phyloP scores from a whole-genome alignment of 148 eudicot genomes.

The Camellia granthamiana region DNA sequence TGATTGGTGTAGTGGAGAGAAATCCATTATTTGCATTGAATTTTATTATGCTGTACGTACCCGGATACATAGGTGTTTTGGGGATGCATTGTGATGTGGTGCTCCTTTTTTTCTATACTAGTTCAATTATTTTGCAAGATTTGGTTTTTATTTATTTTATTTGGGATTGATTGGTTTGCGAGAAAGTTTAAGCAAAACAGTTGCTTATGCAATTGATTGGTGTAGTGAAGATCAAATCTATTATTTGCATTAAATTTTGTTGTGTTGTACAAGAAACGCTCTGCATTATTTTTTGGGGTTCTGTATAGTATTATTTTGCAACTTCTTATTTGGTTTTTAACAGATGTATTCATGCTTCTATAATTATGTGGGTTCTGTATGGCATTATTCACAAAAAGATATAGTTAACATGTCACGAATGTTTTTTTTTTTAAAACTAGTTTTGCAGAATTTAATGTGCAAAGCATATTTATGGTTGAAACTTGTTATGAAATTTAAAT shows the following conservation, averaged over 20 bases:
- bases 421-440: no score
- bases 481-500: not conserved
- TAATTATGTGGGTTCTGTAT: not conserved
- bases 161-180: not conserved
- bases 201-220: no score
- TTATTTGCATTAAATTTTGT: no score
- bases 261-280: no score
- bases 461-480: not conserved
- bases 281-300: not conserved
- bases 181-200: not conserved
- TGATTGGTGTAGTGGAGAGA: not conserved
- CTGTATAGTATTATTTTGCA: not conserved
- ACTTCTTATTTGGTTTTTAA: not conserved
- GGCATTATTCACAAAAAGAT: not conserved
- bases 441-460: not conserved
- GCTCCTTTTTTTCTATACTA: not conserved
- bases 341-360: not conserved
- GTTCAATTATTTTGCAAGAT: not conserved
- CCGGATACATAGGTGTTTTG: not conserved
- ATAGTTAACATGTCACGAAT: not conserved
- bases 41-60: not conserved
- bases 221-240: no score
- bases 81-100: not conserved
- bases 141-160: not conserved
- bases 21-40: not conserved